phyloP scores from a whole-genome alignment of 1,284 basidiomycete species.

The Paramarasmius palmivorus region DNA sequence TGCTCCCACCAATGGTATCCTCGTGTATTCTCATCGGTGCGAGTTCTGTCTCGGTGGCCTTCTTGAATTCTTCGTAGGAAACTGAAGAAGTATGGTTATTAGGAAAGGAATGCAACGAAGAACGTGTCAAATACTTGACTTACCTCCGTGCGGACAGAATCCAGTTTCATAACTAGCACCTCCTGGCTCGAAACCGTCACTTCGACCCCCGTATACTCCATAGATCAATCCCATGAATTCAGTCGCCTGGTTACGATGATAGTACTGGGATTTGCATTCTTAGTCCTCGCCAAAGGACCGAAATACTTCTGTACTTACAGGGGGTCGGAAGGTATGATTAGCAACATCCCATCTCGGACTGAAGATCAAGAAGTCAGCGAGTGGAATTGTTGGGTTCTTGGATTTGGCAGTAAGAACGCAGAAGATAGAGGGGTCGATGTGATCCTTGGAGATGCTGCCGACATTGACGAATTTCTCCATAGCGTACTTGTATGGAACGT shows the following conservation, averaged over 20 bases:
- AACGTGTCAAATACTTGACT: constrained; percentile 11
- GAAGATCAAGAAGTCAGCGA: constrained; percentile 66
- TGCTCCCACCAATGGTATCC: constrained; percentile 50
- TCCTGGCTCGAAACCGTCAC: constrained; percentile 59
- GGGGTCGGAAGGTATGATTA: constrained; percentile 45
- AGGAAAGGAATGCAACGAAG: no score
- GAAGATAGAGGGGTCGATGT: constrained; percentile 65
- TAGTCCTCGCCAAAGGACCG: not conserved
- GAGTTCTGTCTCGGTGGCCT: constrained; percentile 50
- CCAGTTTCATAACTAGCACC: constrained; percentile 63
- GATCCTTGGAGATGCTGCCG: constrained; percentile 66
- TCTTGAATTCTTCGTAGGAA: constrained; percentile 57
- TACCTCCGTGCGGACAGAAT: constrained; percentile 62
- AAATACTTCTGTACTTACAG: constrained; percentile 27
- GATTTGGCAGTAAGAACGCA: constrained; percentile 66
- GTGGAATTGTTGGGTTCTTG: constrained; percentile 53
- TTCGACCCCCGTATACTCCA: constrained; percentile 60
- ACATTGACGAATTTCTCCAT: constrained; percentile 66
- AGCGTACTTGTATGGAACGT: constrained; percentile 73
- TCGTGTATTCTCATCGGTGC: constrained; percentile 51
- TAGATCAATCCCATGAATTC: constrained; percentile 66
- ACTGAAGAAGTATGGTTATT: constrained; percentile 35
- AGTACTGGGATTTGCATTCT: constrained; percentile 41
- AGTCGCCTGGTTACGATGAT: constrained; percentile 62
- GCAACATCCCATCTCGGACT: constrained; percentile 66